A percentile compares a stretch with the other conserved stretches of the same genome.
phyloP scores from a whole-genome alignment of 2,329 filamentous ascomycete genomes.

The Sarocladium strictum region DNA sequence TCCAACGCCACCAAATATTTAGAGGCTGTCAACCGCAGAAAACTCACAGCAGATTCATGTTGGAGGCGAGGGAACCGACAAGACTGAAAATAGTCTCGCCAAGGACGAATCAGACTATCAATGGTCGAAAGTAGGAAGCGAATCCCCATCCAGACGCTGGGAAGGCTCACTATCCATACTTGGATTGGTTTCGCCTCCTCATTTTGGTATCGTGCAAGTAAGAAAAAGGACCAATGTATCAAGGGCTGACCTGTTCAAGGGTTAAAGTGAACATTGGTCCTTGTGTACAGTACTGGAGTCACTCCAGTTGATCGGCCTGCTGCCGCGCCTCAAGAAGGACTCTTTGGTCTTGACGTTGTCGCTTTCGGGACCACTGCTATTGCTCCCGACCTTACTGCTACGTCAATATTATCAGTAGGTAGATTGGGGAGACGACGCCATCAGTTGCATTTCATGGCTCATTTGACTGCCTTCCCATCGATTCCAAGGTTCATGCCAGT shows the following conservation, averaged over 20 bases:
- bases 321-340: constrained; percentile 15
- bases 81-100: too few relatives aligned
- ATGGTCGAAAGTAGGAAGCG: constrained; percentile 12
- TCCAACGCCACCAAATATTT: neutral
- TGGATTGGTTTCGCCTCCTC: constrained; percentile 22
- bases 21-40: neutral
- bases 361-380: constrained; percentile 17
- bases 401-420: constrained; percentile 20
- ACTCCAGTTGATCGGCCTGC: constrained; percentile 15
- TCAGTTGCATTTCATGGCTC: neutral
- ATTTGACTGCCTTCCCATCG: constrained; percentile 15
- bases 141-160: constrained; percentile 23
- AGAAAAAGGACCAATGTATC: too few relatives aligned
- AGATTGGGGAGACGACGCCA: neutral
- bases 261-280: neutral
- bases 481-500: constrained; percentile 19
- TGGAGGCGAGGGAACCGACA: too few relatives aligned
- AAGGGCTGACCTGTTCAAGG: neutral
- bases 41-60: too few relatives aligned
- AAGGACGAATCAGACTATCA: too few relatives aligned
- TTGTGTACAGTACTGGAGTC: constrained; percentile 17
- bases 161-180: constrained; percentile 22
- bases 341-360: constrained; percentile 24
- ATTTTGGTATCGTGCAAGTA: constrained; percentile 23
- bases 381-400: constrained; percentile 18